phyloP scores from a whole-genome alignment of 129 eudicot species.

The Sambucus nigra region DNA sequence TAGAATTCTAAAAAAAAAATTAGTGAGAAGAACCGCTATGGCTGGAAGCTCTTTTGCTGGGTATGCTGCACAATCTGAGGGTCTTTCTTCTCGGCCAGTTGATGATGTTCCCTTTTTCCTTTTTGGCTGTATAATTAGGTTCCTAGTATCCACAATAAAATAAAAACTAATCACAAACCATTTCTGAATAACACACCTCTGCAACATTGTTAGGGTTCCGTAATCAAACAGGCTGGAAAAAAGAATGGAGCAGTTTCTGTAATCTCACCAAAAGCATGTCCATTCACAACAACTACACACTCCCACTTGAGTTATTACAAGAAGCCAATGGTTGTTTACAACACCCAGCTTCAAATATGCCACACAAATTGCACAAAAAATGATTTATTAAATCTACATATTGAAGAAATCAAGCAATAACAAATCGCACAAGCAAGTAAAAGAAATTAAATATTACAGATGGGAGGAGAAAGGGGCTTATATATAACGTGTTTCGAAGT shows the following conservation, averaged over 20 bases:
- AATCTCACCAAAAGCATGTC: not conserved
- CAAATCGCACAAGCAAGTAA: slow-evolving; percentile 31
- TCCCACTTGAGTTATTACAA: not conserved
- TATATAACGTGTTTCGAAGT: slow-evolving; percentile 20
- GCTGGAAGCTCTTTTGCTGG: too few relatives aligned
- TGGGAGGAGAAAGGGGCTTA: slow-evolving; percentile 15
- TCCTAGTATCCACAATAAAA: too few relatives aligned
- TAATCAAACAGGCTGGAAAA: too few relatives aligned
- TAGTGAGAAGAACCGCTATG: too few relatives aligned
- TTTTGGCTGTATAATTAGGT: too few relatives aligned
- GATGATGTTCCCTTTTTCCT: too few relatives aligned
- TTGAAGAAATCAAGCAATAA: slow-evolving; percentile 43
- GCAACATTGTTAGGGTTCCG: too few relatives aligned
- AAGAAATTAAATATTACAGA: slow-evolving; percentile 31
- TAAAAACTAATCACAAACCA: too few relatives aligned
- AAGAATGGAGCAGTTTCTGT: not conserved
- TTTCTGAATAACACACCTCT: not conserved
- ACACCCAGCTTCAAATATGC: slow-evolving; percentile 2
- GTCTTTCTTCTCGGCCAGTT: too few relatives aligned
- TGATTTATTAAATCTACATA: slow-evolving; percentile 26
- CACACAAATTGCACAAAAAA: slow-evolving; percentile 22
- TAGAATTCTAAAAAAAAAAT: too few relatives aligned
- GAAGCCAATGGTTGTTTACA: not conserved
- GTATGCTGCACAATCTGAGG: too few relatives aligned
- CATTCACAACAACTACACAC: slow-evolving; percentile 6